Percentiles rank a stretch among this genome's conserved stretches.
phyloP scores from a whole-genome alignment of 768 basidiomycete species.

The Piloderma croceum region DNA sequence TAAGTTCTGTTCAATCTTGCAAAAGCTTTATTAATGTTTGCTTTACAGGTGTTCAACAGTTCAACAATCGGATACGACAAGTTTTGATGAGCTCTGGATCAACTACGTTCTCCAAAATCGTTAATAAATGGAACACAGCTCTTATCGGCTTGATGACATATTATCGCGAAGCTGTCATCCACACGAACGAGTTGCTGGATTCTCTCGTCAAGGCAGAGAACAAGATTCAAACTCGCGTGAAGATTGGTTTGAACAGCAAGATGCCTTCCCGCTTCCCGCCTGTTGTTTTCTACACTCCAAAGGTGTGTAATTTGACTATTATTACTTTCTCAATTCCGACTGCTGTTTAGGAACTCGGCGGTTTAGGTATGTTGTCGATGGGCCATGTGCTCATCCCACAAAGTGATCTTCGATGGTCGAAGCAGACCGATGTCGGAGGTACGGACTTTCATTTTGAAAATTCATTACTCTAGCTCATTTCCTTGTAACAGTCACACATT shows the following conservation, averaged over 20 bases:
- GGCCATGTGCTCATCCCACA: conserved; percentile 98
- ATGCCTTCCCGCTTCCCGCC: conserved; percentile 99
- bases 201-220: conserved; percentile 97
- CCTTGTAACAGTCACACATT: conserved; percentile 83
- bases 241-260: conserved; percentile 98
- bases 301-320: conserved; percentile 37
- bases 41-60: conserved; percentile 86
- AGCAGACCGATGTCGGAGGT: conserved; percentile 95
- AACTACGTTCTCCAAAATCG: conserved; percentile 98
- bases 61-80: conserved; percentile 95
- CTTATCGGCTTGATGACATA: conserved; percentile 97
- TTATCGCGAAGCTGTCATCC: conserved; percentile 95
- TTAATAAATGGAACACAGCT: conserved; percentile 97
- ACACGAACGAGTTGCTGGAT: conserved; percentile 94
- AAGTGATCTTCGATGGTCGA: conserved; percentile 95
- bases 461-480: conserved; percentile 2
- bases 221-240: conserved; percentile 99
- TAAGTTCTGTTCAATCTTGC: conserved; percentile 16
- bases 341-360: conserved; percentile 73
- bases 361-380: conserved; percentile 99
- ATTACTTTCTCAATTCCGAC: not conserved
- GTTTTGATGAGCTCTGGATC: conserved; percentile 98
- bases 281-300: conserved; percentile 93
- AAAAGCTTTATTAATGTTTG: conserved; percentile 4
- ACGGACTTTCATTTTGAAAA: conserved; percentile 10